A percentile compares a stretch with the other conserved stretches of the same genome.
These are phyloP conservation scores for Vaccinium corymbosum DNA, from an alignment of 148 eudicot genomes.

Conservation along the genomic window DNA sequence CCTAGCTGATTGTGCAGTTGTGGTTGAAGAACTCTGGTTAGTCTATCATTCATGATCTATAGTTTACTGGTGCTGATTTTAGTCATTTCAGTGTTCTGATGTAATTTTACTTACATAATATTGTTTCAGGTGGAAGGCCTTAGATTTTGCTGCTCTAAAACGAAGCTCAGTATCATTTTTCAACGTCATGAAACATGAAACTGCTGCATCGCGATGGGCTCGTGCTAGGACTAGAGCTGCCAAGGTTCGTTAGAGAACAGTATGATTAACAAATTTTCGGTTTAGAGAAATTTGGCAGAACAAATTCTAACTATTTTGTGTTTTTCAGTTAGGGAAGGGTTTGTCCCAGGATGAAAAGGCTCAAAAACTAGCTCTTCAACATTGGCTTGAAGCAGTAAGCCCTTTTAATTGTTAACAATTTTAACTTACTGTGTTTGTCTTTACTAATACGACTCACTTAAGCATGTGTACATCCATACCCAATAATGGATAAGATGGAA, in stretches of 20 bases:
- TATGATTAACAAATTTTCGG: background rate
- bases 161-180: slow-evolving; percentile 27
- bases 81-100: background rate
- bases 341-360: slow-evolving; percentile 33
- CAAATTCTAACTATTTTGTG: background rate
- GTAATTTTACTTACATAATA: background rate
- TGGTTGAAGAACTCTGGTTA: slow-evolving; percentile 33
- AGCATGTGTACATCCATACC: background rate
- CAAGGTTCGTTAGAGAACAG: slow-evolving; percentile 19
- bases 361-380: slow-evolving; percentile 29
- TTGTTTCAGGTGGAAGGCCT: slow-evolving; percentile 36
- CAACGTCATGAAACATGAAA: slow-evolving; percentile 18
- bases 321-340: slow-evolving; percentile 32
- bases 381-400: slow-evolving; percentile 39
- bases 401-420: background rate
- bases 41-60: background rate
- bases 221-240: slow-evolving; percentile 32
- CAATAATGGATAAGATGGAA: background rate
- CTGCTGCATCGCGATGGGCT: slow-evolving; percentile 28
- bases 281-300: background rate
- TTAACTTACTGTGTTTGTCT: background rate
- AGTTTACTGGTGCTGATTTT: background rate
- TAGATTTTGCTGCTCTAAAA: slow-evolving; percentile 31
- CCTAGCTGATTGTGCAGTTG: slow-evolving; percentile 37
- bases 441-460: background rate